Base-by-base conservation (phyloP, 495 filamentous ascomycete genomes). In the Platismatia glauca region DNA sequence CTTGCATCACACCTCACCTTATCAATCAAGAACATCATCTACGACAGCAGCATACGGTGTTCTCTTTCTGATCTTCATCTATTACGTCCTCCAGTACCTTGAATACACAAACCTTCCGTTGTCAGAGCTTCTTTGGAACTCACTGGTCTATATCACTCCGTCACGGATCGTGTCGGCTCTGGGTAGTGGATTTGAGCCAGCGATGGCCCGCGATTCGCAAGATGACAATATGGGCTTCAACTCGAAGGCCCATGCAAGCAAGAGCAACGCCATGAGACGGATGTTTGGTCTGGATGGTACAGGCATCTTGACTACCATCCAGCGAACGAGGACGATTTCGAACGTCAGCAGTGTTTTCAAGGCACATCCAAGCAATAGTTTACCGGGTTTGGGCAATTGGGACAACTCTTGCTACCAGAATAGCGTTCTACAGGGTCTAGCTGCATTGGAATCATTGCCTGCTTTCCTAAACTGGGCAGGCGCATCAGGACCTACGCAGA, bases 341-440 rank as follows among this genome's bases (percentile, higher is more conserved):
- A 72, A 73, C 5, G 58, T 82, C 38, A 74, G 77, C 41, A 74
- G 65, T 50, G 72, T 77, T 0, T 65, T 78, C 9, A 71, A 80
- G 22, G 73, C 77, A 43, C 69, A 57, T 52, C 73, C 70, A 27
- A 73, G 75, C 20, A 72, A 72, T 39, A 66, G 72, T 34, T 90
- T 90, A 3, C 81, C 90, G 7, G 94, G 95, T 0, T 73, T 97
- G 37, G 89, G 89, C 22, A 99, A 99, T 70, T 87, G 83, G 77
- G 86, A 95, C 73, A 96, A 96, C 69, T 95, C 90, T 1, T 99
- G 95, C 73, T 99, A 94, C 70, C 93, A 97, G 76, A 99, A 99
- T 71, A 96, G 92, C 64, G 88, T 97, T 24, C 84, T 97, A 29
- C 88, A 97, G 71, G 87, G 87, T 16, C 78, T 97, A 43, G 86